A percentile compares a stretch with the other conserved stretches of the same genome.
Conservation (phyloP, 208 protist species). For the Porcisia deanei region DNA sequence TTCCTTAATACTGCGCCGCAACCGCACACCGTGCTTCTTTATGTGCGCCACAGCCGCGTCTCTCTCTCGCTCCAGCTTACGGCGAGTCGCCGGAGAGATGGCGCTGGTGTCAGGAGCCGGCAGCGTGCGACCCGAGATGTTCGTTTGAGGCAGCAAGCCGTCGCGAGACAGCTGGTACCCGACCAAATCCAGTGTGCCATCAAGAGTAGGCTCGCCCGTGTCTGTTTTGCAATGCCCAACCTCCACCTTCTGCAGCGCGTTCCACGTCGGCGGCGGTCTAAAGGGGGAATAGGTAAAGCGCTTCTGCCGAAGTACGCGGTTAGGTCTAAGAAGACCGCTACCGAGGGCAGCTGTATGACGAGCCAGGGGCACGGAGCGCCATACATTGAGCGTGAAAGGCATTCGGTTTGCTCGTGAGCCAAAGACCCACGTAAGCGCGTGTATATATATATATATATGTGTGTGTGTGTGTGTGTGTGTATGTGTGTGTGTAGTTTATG, state of each 20-base stretch:
- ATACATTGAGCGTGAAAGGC: slow-evolving; percentile 1
- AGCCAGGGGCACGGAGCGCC: not conserved
- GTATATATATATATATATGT: not conserved
- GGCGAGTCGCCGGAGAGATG: slow-evolving; percentile 32
- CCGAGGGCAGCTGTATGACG: slow-evolving; percentile 2
- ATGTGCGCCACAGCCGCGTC: slow-evolving; percentile 52
- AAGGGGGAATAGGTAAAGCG: slow-evolving; percentile 24
- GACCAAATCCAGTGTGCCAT: slow-evolving; percentile 80
- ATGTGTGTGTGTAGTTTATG: not conserved
- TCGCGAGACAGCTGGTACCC: slow-evolving; percentile 89
- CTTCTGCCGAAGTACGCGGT: slow-evolving; percentile 27
- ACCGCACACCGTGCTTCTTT: slow-evolving; percentile 67
- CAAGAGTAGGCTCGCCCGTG: slow-evolving; percentile 69
- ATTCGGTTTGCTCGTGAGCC: not conserved
- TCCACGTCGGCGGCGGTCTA: slow-evolving; percentile 56
- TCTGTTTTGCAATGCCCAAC: slow-evolving; percentile 64
- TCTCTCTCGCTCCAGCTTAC: slow-evolving; percentile 51
- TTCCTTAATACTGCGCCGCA: slow-evolving; percentile 87
- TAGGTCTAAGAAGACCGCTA: slow-evolving; percentile 23
- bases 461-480: not conserved
- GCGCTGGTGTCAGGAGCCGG: slow-evolving; percentile 26
- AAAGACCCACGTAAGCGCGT: not conserved
- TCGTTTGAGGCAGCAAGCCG: slow-evolving; percentile 62
- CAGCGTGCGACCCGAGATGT: slow-evolving; percentile 33
- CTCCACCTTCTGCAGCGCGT: slow-evolving; percentile 70